These are phyloP conservation scores for Penicillium oxalicum DNA, from an alignment of 2,329 filamentous ascomycete genomes.

Conservation along the genomic window DNA sequence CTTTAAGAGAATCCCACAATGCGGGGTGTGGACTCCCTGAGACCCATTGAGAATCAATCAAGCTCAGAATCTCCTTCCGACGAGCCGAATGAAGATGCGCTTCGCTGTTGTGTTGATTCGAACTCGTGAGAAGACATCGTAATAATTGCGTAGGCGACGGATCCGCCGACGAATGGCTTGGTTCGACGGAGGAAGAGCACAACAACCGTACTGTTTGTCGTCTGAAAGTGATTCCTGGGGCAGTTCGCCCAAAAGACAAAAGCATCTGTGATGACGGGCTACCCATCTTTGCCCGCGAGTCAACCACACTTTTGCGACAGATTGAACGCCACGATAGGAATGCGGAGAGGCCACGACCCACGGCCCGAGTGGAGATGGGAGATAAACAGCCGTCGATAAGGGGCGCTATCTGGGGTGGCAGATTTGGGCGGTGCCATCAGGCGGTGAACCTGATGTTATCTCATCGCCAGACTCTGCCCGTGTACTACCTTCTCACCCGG, in stretches of 20 bases:
- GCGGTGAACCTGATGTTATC: slow-evolving; percentile 16
- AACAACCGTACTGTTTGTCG: background rate
- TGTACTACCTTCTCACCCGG: background rate
- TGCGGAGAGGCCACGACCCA: slow-evolving; percentile 13
- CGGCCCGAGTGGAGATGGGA: slow-evolving; percentile 20
- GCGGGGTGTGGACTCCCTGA: slow-evolving; percentile 12
- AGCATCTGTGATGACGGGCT: background rate
- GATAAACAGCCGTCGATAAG: slow-evolving; percentile 15
- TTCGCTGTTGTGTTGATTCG: slow-evolving; percentile 1
- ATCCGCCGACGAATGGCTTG: slow-evolving; percentile 1
- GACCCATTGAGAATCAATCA: slow-evolving; percentile 22
- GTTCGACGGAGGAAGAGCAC: background rate
- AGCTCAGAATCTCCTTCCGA: slow-evolving; percentile 13
- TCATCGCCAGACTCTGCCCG: slow-evolving; percentile 12
- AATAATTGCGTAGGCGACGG: slow-evolving; percentile 27
- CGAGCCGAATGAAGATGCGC: slow-evolving; percentile 4
- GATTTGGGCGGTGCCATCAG: slow-evolving; percentile 7
- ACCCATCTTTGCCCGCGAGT: slow-evolving; percentile 9
- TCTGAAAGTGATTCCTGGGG: background rate
- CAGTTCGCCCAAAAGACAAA: background rate
- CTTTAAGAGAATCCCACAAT: slow-evolving; percentile 20
- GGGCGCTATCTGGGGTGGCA: slow-evolving; percentile 18
- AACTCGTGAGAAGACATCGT: slow-evolving; percentile 28
- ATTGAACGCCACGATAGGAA: background rate
- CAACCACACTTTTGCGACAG: background rate